Evolutionary conservation across 2,329 filamentous ascomycete genomes (phyloP), one percentile per base, ranked within the genome.

Genomic region (Scedosporium apiospermum): DNA sequence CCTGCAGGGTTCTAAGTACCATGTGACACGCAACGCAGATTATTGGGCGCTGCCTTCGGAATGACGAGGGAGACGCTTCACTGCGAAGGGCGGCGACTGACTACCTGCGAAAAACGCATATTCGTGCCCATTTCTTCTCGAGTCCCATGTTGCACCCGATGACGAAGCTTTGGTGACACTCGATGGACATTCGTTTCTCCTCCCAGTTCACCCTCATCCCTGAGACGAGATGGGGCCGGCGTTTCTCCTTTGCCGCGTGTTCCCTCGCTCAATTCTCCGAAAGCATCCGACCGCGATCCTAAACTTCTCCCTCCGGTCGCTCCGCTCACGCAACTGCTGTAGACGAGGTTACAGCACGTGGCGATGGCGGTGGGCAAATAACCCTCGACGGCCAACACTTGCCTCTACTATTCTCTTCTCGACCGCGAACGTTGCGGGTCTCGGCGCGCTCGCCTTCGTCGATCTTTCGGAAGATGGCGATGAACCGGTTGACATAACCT

Each of bases 201-300:
- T 9, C 34, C 4, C 34, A 49, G 14, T 41, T 30, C 27, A 58
- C 38, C 21, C 51, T 21, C 23, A 23, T 23, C 51, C 51, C 30
- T 34, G 23, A 42, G 23, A 57, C 30, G 60, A 41, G 53, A 62
- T 62, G 60, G 53, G 60, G 23, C 60, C 60, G 60, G 60, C 60
- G 21, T 14, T 30, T 44, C 53, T 61, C 49, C 9, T 57, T n/a
- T 30, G 51, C 21, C 53, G 60, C 53, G 18, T 62, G 3, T 58
- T 53, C 16, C n/a, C 51, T n/a, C 60, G 51, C 46, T 42, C 38
- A 14, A 10, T 12, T 38, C 34, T 23, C n/a, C 51, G 53, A 12
- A 12, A 26, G 21, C 60, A 41, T 18, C 16, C 26, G 12, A 44
- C 23, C 16, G 38, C 51, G 38, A 62, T 34, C 26, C 21, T 42